Evolutionary conservation across 2,329 filamentous ascomycete genomes (phyloP).

Genomic region (Apiospora phragmitis): DNA sequence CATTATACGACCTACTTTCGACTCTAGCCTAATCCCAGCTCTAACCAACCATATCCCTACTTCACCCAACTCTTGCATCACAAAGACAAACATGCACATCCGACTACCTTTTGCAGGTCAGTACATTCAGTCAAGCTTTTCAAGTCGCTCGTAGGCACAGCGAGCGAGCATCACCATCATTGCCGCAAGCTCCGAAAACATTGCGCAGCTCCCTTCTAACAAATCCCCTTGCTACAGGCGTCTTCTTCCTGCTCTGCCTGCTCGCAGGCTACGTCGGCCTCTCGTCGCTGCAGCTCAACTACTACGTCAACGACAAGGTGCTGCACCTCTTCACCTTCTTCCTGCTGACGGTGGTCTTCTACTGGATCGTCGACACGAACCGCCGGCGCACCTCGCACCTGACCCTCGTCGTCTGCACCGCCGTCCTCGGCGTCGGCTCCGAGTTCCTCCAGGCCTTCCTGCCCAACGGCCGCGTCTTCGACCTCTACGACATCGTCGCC

Average conservation of each 20-base stretch:
- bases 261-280: slow-evolving; percentile 80
- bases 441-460: slow-evolving; percentile 76
- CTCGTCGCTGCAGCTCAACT: slow-evolving; percentile 57
- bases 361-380: slow-evolving; percentile 94
- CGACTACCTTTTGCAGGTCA: slow-evolving; percentile 85
- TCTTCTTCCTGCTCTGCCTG: slow-evolving; percentile 70
- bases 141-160: not conserved
- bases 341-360: slow-evolving; percentile 82
- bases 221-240: slow-evolving; percentile 47
- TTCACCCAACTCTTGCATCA: not conserved
- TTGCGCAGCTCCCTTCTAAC: not conserved
- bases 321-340: slow-evolving; percentile 90
- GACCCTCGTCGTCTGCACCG: slow-evolving; percentile 78
- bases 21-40: slow-evolving; percentile 4
- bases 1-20: not conserved
- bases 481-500: slow-evolving; percentile 82
- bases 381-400: slow-evolving; percentile 83
- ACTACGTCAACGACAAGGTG: slow-evolving; percentile 80
- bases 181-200: not conserved
- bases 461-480: slow-evolving; percentile 70
- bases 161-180: not conserved
- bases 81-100: slow-evolving; percentile 67
- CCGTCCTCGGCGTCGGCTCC: slow-evolving; percentile 68
- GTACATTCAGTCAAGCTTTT: slow-evolving; percentile 30
- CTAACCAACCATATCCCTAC: not conserved